Base-by-base conservation (phyloP, 1,139 yeast species). In the Pichia sp. region DNA sequence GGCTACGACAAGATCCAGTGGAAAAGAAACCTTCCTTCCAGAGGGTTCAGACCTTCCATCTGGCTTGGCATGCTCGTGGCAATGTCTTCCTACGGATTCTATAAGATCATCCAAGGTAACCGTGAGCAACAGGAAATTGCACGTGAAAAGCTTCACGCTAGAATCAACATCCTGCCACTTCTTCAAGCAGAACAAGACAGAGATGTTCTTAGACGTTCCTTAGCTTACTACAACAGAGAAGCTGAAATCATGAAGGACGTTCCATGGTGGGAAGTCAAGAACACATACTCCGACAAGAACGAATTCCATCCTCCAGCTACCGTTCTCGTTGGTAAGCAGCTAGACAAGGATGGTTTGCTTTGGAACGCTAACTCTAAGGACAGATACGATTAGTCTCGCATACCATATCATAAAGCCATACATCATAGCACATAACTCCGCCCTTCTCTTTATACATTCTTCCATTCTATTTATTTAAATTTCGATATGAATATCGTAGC, bases 1-100 rank as follows among this genome's bases (percentile, higher is more conserved):
- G 94, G 94, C 51, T 85, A 84, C 53, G 88, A 80, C 49, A 82
- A 85, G 35, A 74, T 85, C 42, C 95, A 85, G 65, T 85, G 94
- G 94, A 82, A 80, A 65, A 74, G 94, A 61, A 81, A 84, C 59
- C 64, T 85, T 42, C 94, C 94, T 25, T 64, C 93, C 4, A 71
- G 94, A 53, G 94, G 95, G 4, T 83, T 84, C 64, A 68, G 93
- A 47, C 91, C 94, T 15, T 64, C 76, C 33, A 66, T 83, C 37
- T 84, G 80, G 64, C 69, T 83, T 44, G 73, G 75, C 57, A 75
- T 81, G 27, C 60, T 82, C 41, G 63, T 74, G 24, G 84, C 76
- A 9, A 53, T 77, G 57, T 73, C 82, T 61, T 67, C 77, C 5
- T 82, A 74, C 55, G 94, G 94, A 8, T 82, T 78, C 64, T 81